Evolutionary conservation across 805 yeast species (phyloP), one percentile per base, ranked within the genome.

Genomic region (Myxozyma melibiosi): DNA sequence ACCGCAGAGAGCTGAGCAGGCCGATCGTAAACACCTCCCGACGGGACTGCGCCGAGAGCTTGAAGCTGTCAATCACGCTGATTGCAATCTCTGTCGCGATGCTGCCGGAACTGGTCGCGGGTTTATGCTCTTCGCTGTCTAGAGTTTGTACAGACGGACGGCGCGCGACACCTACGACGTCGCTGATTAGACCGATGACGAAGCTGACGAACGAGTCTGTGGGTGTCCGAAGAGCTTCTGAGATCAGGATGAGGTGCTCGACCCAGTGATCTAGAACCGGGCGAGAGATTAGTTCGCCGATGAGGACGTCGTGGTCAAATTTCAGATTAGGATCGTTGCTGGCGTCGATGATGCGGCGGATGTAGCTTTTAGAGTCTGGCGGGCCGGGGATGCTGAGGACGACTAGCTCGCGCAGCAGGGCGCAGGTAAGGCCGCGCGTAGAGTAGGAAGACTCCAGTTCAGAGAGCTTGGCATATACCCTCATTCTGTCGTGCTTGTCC

Each of bases 161-260:
- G 3, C 50, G 40, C 8, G 50, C 33, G 20, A 34, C 24, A 11
- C 50, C 50, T 5, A 33, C 31, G 14, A 45, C 24, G 18, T 45
- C 40, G 27, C 40, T 45, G 24, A 42, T 43, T 13, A 43, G 16
- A 4, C 40, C 49, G 24, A 51, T 20, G 8, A 56, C 30, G 30
- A 39, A 53, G 16, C 25, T 35, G 22, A 56, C 37, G 30, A 56
- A 53, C n/a, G 44, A 30, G 28, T 56, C 58, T 7, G 61, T 53
- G 9, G 61, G 61, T 11, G 58, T 56, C 2, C 61, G 48, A 9
- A 56, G 35, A 20, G 58, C 61, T 35, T 56, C 61, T 22, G 49
- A 40, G n/a, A 56, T 53, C 13, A 56, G 20, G 3, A 56, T 39
- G 8, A 56, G 38, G 8, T 46, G 47, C 43, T 56, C 61, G 16